phyloP scores from a whole-genome alignment of 257 asterid species.

The Solanum corneliomulleri region DNA sequence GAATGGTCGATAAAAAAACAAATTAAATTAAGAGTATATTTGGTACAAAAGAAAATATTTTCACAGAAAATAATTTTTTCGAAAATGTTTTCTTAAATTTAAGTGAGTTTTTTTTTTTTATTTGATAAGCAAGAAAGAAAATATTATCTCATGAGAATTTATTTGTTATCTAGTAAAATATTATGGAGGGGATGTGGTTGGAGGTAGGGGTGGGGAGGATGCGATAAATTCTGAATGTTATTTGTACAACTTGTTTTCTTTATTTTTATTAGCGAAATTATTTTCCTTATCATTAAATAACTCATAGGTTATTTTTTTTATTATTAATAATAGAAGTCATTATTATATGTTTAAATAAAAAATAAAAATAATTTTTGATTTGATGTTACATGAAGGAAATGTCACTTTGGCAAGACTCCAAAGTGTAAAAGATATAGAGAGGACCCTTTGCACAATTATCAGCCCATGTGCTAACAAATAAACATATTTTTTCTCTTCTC shows the following conservation, averaged over 20 bases:
- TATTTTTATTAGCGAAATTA: too few relatives aligned
- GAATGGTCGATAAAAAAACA: not conserved
- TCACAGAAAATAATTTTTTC: too few relatives aligned
- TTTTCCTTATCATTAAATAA: not conserved
- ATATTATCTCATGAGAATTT: too few relatives aligned
- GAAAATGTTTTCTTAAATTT: too few relatives aligned
- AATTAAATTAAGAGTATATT: not conserved
- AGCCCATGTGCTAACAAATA: not conserved
- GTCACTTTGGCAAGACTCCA: not conserved
- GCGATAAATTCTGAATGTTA: too few relatives aligned
- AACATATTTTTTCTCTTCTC: not conserved
- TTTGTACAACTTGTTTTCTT: too few relatives aligned
- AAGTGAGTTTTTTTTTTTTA: not conserved
- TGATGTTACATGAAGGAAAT: slow-evolving; percentile 2
- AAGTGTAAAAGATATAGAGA: not conserved
- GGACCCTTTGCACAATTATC: not conserved
- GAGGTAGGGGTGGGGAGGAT: not conserved
- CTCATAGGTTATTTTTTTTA: too few relatives aligned
- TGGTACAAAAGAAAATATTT: not conserved
- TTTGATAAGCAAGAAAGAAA: not conserved
- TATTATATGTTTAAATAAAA: too few relatives aligned
- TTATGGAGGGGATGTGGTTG: accelerated
- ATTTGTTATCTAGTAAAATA: too few relatives aligned
- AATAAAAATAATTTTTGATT: not conserved
- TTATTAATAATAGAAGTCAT: not conserved